phyloP scores from a whole-genome alignment of 352 stramenopile species.

The Phytopythium vexans region DNA sequence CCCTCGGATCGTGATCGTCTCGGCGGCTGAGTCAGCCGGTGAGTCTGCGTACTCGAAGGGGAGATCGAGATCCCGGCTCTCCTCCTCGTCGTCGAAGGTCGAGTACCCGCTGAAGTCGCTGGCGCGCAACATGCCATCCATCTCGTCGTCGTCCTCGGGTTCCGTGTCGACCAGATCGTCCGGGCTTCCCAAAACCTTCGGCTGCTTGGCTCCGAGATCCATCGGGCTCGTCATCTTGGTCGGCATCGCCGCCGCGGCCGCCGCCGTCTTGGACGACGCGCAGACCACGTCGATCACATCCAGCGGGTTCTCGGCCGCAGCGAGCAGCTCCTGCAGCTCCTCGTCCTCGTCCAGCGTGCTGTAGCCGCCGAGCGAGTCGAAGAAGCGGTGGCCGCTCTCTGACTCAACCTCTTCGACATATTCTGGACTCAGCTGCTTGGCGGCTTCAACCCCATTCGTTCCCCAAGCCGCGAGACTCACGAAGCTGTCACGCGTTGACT shows the following conservation, averaged over 20 bases:
- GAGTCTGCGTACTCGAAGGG: no score
- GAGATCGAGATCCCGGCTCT: conserved; percentile 9
- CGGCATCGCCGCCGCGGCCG: not conserved
- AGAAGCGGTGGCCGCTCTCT: conserved; percentile 9
- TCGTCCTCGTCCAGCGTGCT: conserved; percentile 42
- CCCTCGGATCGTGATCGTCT: no score
- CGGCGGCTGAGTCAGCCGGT: no score
- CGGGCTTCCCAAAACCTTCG: conserved; percentile 19
- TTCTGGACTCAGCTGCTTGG: conserved; percentile 17
- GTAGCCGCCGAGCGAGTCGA: conserved; percentile 36
- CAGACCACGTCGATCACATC: conserved; percentile 16
- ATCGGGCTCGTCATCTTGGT: not conserved
- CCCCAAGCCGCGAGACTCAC: no score
- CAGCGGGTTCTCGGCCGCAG: conserved; percentile 3
- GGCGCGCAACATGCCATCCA: conserved; percentile 14
- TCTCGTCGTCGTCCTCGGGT: conserved; percentile 33
- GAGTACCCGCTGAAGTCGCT: conserved; percentile 31
- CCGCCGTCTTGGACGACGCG: conserved; percentile 3
- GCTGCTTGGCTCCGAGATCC: not conserved
- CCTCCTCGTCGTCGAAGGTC: conserved; percentile 28
- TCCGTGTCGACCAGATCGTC: conserved; percentile 42
- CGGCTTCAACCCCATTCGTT: no score
- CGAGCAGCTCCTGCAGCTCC: conserved; percentile 23
- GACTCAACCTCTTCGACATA: conserved; percentile 4
- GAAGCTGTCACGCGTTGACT: no score